Evolutionary conservation across 805 yeast genomes (phyloP), one percentile per base, ranked within the genome.

Genomic region (Cyberlindnera petersonii): DNA sequence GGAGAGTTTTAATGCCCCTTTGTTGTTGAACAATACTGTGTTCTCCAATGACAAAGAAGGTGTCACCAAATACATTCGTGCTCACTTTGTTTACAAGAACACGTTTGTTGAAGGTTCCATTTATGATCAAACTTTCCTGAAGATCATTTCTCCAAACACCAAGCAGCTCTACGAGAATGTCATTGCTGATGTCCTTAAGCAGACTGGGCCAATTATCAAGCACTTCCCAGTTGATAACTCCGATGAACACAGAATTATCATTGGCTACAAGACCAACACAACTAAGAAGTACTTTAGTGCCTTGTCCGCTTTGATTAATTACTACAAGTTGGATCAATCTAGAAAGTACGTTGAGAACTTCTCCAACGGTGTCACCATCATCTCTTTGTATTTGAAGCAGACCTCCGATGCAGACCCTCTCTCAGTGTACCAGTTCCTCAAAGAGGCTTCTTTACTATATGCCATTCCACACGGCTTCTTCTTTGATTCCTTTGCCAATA

Each of bases 341-440:
- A 78, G 96, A 62, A 88, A 88, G 66, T 93, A 89, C 59, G 88
- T 93, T 42, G 98, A 91, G 63, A 93, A 89, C 60, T 93, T 91
- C 60, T 72, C 89, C 49, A 87, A 89, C 58, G 96, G 95, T 37
- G 75, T 82, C 47, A 82, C 96, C 18, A 74, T 91, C 37, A 77
- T 88, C 54, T 88, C 97, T 26, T 75, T 88, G 71, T 93, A 93
- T 64, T 74, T 91, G 56, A 76, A 76, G 33, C 82, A 86, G 41
- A 60, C 68, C 17, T 68, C 75, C 24, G 79, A 74, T 48, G 63
- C 65, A 5, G 60, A 63, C 40, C 65, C 87, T 53, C 71, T 83
- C 54, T 80, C 94, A 18, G 80, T 89, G 48, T 80, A 80, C 60
- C 98, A 91, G 69, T 83, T 91, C 45, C 82, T 86, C 56, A 88